Base-by-base conservation (phyloP, 2,329 filamentous ascomycete species). In the Ciborinia camelliae region DNA sequence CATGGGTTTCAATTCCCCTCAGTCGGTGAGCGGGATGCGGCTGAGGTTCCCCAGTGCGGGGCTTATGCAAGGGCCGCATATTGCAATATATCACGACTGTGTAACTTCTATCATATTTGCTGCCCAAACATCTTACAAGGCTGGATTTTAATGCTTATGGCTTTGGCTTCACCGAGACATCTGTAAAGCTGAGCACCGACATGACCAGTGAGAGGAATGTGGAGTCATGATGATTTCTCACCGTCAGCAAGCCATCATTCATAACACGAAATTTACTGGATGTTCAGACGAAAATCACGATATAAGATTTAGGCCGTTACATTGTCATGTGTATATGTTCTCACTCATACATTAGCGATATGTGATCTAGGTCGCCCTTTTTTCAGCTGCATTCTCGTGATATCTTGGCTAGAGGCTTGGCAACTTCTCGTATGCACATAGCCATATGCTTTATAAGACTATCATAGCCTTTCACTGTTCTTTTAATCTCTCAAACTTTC, bases 401-500 rank as follows among this genome's bases (percentile, higher is more conserved):
- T 61, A 10, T 15, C 43, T 61, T 61, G 58, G 45, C 58, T 26
- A 7, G 7, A 18, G 10, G 3, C 32, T 63, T 37, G 20, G 32
- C 26, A 28, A 14, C 8, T 32, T 32, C 12, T 45, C 35, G 14
- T 10, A 43, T 20, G 8, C 6, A 30, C 8, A 45, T 47, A 32
- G 12, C 37, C 57, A 55, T 57, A 63, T 63, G 14, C 32, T 30
- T 28, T 26, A 12, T 47, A n/a, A 37, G n/a, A n/a, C n/a, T n/a
- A n/a, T n/a, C n/a, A n/a, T n/a, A n/a, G n/a, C 18, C 4, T 8
- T 37, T 35, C 37, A 23, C 32, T 18, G 6, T 20, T 12, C 12
- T 26, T 53, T 32, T 41, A 54, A 32, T 53, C 28, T 15, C 60
- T 63, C 60, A 63, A 63, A 45, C 68, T 9, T 28, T 60, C 54